A percentile compares a stretch with the other conserved stretches of the same genome.
These are phyloP conservation scores for Tarenaya hassleriana DNA, from an alignment of 345 rosid genomes.

Conservation along the genomic window DNA sequence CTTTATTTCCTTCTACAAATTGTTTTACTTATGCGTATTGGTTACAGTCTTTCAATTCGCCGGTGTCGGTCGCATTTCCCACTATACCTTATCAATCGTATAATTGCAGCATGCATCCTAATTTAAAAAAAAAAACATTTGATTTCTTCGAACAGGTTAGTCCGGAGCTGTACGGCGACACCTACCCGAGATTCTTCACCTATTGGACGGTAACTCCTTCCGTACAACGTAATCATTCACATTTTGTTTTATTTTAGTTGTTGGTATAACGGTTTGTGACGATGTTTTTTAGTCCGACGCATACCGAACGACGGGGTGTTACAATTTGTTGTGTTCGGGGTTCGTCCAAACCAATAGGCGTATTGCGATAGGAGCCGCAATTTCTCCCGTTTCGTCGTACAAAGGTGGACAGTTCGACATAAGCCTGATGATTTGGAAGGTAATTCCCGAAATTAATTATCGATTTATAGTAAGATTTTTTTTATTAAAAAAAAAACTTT, in stretches of 20 bases:
- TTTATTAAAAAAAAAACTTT: too few species aligned
- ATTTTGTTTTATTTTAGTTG: too few species aligned
- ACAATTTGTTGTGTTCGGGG: conserved; percentile 90
- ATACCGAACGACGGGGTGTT: conserved; percentile 94
- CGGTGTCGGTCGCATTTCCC: too few species aligned
- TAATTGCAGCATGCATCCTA: too few species aligned
- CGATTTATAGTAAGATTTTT: too few species aligned
- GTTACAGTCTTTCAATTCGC: too few species aligned
- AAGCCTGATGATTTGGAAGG: conserved; percentile 95
- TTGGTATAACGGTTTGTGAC: too few species aligned
- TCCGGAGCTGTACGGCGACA: conserved; percentile 95
- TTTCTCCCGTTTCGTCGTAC: conserved; percentile 87
- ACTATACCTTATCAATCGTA: too few species aligned
- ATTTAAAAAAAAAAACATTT: too few species aligned
- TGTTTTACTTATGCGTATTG: too few species aligned
- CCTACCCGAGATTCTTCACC: conserved; percentile 88
- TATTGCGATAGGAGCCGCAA: conserved; percentile 94
- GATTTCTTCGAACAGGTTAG: conserved; percentile 55
- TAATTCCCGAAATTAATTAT: conserved; percentile 13
- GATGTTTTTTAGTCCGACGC: conserved; percentile 98
- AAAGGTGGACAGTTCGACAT: conserved; percentile 90
- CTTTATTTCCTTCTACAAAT: background rate
- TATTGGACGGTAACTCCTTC: conserved; percentile 89
- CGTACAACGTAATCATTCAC: too few species aligned
- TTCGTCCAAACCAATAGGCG: conserved; percentile 80